Percentiles rank a stretch among this genome's conserved stretches.
Conservation (phyloP, 352 stramenopile genomes). For the Phytopythium ostracodes region DNA sequence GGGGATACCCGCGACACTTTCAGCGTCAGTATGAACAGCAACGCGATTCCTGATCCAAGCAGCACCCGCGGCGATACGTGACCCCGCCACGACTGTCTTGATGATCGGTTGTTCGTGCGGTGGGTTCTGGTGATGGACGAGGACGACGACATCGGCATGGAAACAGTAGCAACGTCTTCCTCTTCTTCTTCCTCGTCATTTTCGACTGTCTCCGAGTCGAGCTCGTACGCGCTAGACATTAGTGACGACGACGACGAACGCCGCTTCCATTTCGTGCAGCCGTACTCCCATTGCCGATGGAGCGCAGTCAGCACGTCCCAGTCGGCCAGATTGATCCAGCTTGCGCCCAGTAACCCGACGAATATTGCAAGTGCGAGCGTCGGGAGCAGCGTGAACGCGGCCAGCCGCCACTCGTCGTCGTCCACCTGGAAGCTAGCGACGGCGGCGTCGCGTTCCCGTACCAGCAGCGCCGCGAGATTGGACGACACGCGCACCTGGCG, state of each 20-base stretch:
- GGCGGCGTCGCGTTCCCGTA: conserved; percentile 36
- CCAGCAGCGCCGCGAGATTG: conserved; percentile 42
- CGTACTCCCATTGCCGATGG: conserved; percentile 14
- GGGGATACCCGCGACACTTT: conserved; percentile 26
- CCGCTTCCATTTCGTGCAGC: conserved; percentile 2
- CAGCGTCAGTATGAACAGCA: conserved; percentile 21
- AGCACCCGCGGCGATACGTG: conserved; percentile 20
- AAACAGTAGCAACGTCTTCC: conserved; percentile 16
- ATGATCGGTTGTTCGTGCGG: neutral
- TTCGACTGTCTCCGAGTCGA: conserved; percentile 2
- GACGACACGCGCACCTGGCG: conserved; percentile 51
- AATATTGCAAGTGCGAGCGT: conserved; percentile 27
- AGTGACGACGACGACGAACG: conserved; percentile 6
- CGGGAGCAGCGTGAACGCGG: conserved; percentile 26
- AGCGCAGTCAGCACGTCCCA: conserved; percentile 41
- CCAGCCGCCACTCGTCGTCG: conserved; percentile 32
- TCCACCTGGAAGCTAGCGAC: conserved; percentile 37
- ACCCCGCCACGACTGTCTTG: conserved; percentile 9
- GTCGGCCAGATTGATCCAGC: conserved; percentile 51
- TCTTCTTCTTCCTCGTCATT: conserved; percentile 13
- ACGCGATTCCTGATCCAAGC: conserved; percentile 15
- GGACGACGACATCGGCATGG: conserved; percentile 10
- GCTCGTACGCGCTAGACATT: conserved; percentile 13
- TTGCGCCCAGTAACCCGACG: conserved; percentile 32
- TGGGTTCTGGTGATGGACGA: conserved; percentile 1